Evolutionary conservation across 1,284 basidiomycete species (phyloP), one percentile per base, ranked within the genome.

Genomic region (Wallemia mellicola): DNA sequence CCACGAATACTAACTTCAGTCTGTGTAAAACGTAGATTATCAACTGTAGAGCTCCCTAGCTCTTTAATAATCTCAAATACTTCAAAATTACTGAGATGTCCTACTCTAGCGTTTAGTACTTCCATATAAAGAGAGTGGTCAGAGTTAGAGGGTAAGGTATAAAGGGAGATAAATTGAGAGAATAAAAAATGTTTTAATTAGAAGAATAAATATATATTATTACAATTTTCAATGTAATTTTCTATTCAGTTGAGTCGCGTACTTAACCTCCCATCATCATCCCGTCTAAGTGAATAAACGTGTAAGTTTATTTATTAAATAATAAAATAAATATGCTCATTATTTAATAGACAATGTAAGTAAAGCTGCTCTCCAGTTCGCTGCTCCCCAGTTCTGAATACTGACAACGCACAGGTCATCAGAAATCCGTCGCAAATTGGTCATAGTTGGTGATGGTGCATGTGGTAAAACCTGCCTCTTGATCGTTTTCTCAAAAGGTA

Each of bases 371-470:
- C 7, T 32, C 30, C 30, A 32, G 7, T 19, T 32, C 38, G 5
- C 38, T 48, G 5, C 38, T n/a, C 14, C 38, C 19, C 38, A 7
- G 5, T 22, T 22, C 38, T 22, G 38, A 11, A 11, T 17, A 48
- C n/a, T 7, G 9, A 48, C 38, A 48, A 48, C 38, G 38, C 38
- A 64, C 64, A 30, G 67, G 59, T 27, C 28, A 3, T 28, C 26
- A n/a, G 58, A 69, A 69, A 66, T 81, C 57, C 76, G 78, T 67
- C 73, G 79, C 54, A 83, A 85, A 70, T 74, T 83, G 3, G 82
- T 85, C 1, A 81, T 94, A 5, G 81, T 87, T 62, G 89, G 89
- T 33, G 89, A 95, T 71, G 89, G 89, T 64, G 89, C 87, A 58
- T 88, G 83, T 66, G 88, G 88, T 27, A 76, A 76, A 68, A 73